Evolutionary conservation across 2,329 filamentous ascomycete species (phyloP).

Genomic region (Cladophialophora psammophila): DNA sequence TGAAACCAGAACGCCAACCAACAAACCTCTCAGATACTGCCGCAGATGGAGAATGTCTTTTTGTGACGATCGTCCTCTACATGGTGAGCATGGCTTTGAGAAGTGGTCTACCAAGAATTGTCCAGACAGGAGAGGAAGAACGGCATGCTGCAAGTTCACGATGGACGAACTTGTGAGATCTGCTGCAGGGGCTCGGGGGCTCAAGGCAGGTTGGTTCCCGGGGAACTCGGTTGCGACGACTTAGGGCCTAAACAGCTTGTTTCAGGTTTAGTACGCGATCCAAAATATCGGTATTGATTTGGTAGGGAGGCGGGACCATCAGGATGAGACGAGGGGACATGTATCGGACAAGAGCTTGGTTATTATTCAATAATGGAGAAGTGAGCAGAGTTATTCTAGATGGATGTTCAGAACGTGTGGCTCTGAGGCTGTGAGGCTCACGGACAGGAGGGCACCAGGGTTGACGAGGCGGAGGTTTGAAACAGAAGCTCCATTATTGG

Average conservation of each 20-base stretch:
- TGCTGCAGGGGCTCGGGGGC: conserved; percentile 29
- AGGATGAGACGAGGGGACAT: not conserved
- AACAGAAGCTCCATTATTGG: not conserved
- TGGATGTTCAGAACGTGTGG: not conserved
- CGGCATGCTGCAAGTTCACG: not conserved
- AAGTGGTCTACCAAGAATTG: not conserved
- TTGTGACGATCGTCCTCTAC: not conserved
- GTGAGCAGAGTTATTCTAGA: not conserved
- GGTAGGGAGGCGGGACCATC: not conserved
- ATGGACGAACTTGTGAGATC: conserved; percentile 20
- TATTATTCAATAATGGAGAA: not conserved
- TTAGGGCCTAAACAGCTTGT: conserved; percentile 25
- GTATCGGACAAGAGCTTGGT: not conserved
- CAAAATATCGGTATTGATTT: conserved; percentile 15
- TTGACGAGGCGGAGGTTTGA: not conserved
- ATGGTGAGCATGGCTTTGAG: conserved; percentile 8
- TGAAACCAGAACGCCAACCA: conserved; percentile 21
- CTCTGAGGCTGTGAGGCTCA: not conserved
- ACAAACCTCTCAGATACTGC: conserved; percentile 11
- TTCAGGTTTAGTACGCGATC: conserved; percentile 23
- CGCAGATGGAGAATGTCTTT: conserved; percentile 13
- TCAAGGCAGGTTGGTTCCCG: conserved; percentile 13
- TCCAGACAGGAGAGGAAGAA: not conserved
- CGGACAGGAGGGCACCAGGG: not conserved
- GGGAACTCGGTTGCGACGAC: conserved; percentile 22